These are phyloP conservation scores for Teratosphaeriaceae sp. DNA, from an alignment of 2,329 filamentous ascomycete genomes.

Conservation along the genomic window DNA sequence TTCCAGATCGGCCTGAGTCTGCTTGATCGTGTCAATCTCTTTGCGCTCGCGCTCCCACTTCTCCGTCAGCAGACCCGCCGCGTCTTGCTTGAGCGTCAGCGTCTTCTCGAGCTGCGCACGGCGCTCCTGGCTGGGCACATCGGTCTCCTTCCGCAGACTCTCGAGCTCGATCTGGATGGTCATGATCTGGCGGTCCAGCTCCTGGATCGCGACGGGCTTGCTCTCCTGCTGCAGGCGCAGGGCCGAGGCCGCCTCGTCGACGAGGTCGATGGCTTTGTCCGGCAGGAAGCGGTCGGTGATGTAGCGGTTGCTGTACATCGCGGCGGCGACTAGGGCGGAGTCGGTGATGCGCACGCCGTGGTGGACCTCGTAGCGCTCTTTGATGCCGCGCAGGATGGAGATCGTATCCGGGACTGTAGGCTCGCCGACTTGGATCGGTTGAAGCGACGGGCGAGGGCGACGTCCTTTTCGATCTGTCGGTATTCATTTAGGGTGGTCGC, in stretches of 20 bases:
- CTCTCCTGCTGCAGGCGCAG: conserved; percentile 91
- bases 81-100: conserved; percentile 68
- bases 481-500: conserved; percentile 93
- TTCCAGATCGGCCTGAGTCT: conserved; percentile 81
- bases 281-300: conserved; percentile 94
- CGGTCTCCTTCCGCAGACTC: conserved; percentile 87
- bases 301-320: conserved; percentile 88
- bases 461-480: conserved; percentile 89
- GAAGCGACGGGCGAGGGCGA: conserved; percentile 82
- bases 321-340: conserved; percentile 82
- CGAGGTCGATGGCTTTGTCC: conserved; percentile 94
- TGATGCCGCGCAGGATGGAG: conserved; percentile 91
- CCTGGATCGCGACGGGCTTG: conserved; percentile 90
- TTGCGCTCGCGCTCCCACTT: conserved; percentile 86
- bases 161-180: conserved; percentile 96
- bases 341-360: conserved; percentile 95
- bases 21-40: conserved; percentile 82
- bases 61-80: conserved; percentile 66
- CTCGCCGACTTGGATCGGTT: conserved; percentile 89
- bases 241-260: conserved; percentile 90
- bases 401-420: conserved; percentile 89
- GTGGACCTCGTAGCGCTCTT: conserved; percentile 95
- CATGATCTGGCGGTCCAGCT: conserved; percentile 90
- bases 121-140: conserved; percentile 80
- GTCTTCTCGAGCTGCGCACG: conserved; percentile 76